Conservation (phyloP, 495 filamentous ascomycete genomes). For the Trichoderma gamsii region DNA sequence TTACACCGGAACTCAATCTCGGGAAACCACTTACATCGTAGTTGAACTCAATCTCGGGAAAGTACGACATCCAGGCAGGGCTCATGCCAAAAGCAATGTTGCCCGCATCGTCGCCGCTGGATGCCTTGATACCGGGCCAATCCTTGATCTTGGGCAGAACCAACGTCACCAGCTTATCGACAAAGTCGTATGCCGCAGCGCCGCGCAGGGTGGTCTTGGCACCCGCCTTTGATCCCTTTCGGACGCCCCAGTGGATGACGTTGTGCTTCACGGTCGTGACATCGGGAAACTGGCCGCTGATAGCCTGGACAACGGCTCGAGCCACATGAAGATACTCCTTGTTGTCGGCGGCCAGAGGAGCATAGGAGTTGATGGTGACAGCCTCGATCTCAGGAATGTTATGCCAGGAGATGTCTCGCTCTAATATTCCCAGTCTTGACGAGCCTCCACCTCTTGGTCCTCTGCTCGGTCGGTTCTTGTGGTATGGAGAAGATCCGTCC, state of each 20-base stretch:
- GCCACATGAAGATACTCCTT: constrained; percentile 68
- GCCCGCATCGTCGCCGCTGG: constrained; percentile 73
- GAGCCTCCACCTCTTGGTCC: constrained; percentile 59
- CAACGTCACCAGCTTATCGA: constrained; percentile 77
- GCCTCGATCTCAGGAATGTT: constrained; percentile 78
- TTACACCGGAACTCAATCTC: constrained; percentile 85
- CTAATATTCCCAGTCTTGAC: constrained; percentile 58
- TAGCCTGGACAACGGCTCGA: constrained; percentile 74
- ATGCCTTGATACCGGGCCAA: constrained; percentile 68
- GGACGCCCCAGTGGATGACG: constrained; percentile 57
- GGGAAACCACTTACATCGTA: constrained; percentile 90
- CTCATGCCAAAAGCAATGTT: constrained; percentile 78
- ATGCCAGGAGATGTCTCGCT: constrained; percentile 71
- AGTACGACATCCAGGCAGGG: constrained; percentile 64
- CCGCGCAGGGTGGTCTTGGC: constrained; percentile 64
- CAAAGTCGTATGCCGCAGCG: constrained; percentile 79
- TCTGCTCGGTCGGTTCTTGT: constrained; percentile 80
- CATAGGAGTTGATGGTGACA: constrained; percentile 73
- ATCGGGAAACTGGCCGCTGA: constrained; percentile 68
- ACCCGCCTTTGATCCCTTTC: constrained; percentile 53
- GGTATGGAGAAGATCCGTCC: constrained; percentile 88
- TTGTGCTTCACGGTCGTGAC: constrained; percentile 62
- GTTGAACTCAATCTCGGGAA: constrained; percentile 90
- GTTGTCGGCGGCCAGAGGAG: constrained; percentile 55
- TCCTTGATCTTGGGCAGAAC: constrained; percentile 95